Conservation (phyloP, 140 eudicot genomes). For the Cichorium intybus region DNA sequence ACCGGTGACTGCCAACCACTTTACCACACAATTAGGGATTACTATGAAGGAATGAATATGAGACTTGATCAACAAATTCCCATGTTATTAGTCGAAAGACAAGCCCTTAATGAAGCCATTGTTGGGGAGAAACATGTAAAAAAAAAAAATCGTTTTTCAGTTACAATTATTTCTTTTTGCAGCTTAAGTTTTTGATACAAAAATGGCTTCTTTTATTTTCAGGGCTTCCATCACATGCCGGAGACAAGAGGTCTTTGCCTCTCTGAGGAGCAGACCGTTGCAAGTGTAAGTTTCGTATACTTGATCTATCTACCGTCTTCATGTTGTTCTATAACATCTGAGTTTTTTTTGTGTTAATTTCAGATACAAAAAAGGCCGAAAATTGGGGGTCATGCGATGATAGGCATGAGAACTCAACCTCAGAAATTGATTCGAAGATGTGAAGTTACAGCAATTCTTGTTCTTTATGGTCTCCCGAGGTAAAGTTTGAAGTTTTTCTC, state of each 20-base stretch:
- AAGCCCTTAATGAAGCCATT: constrained; percentile 91
- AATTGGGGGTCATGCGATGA: constrained; percentile 69
- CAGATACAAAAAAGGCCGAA: constrained; percentile 78
- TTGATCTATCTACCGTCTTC: constrained; percentile 11
- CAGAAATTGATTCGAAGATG: constrained; percentile 82
- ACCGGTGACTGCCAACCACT: constrained; percentile 97
- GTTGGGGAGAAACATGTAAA: constrained; percentile 95
- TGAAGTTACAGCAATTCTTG: constrained; percentile 98
- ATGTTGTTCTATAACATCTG: not conserved
- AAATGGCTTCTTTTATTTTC: constrained; percentile 19
- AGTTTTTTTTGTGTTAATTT: constrained; percentile 14
- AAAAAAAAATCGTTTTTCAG: not conserved
- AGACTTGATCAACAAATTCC: constrained; percentile 87
- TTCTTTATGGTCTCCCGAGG: constrained; percentile 96
- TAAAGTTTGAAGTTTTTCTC: constrained; percentile 21
- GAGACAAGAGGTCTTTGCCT: constrained; percentile 97
- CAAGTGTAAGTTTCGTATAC: constrained; percentile 56
- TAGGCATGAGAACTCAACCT: constrained; percentile 91
- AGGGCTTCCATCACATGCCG: constrained; percentile 99
- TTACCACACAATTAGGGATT: constrained; percentile 90
- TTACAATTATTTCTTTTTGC: not conserved
- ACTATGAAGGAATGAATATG: constrained; percentile 98
- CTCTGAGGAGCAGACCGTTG: constrained; percentile 93
- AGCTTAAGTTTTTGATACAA: constrained; percentile 21
- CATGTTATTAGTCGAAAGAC: constrained; percentile 93